Base-by-base conservation (phyloP, 495 filamentous ascomycete species). In the Letharia columbiana region DNA sequence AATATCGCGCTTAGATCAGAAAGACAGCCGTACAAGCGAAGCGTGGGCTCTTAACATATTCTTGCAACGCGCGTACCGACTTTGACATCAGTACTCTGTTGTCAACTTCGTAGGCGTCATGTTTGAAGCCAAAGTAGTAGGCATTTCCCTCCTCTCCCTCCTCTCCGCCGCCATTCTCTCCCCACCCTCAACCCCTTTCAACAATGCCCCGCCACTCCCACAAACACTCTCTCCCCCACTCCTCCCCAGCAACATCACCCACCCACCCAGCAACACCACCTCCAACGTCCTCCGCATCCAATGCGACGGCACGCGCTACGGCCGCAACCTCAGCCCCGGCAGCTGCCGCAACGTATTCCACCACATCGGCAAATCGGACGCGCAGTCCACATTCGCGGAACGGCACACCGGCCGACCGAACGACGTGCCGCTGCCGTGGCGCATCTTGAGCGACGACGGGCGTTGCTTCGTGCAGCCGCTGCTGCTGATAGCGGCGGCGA, bases 321-420 rank as follows among this genome's bases (percentile, higher is more conserved):
- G 64, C 44, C 47, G 12, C 13, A 17, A 33, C 18, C 17, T 61
- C 31, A 44, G 18, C 41, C 44, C 60, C 7, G 17, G 15, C 18
- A 66, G 64, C 35, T 66, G 64, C 44, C 44, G n/a, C 28, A n/a
- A 28, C 4, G 20, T 62, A 28, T 56, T 66, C 39, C 2, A 13
- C 5, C 35, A 52, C 33, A 35, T 66, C 3, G 35, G 4, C 4
- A 15, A 23, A 56, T 49, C 44, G 13, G 23, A 17, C 59, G 13
- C 18, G 3, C 58, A 66, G 13, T 4, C 10, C 6, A 18, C 47
- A 8, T 62, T 61, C 23, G n/a, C 44, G 18, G 58, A 66, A 15
- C 64, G 64, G 1, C n/a, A 39, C 12, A 33, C 44, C 50, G 6
- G 11, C 20, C 20, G 41, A n/a, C 17, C 11, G 4, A 42, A 56